Base-by-base conservation (phyloP, 768 basidiomycete species). In the Symmetrospora coprosmae region DNA sequence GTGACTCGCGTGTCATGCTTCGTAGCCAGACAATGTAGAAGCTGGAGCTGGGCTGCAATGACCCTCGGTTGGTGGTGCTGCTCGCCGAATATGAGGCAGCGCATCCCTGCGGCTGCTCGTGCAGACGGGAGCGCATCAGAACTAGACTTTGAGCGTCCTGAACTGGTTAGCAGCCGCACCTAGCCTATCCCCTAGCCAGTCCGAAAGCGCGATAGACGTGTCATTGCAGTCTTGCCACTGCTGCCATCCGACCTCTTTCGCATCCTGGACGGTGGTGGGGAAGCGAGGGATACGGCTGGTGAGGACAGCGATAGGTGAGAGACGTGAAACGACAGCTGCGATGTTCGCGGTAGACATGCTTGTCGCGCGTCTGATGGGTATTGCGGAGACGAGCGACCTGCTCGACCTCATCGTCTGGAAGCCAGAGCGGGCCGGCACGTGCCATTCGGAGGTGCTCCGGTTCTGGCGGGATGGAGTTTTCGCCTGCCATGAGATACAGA, bases 1-100 rank as follows among this genome's bases (percentile, higher is more conserved):
- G 39, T 58, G 7, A 58, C 55, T 16, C 31, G 19, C 31, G 17
- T 46, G 11, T 13, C 9, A 8, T 14, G 49, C 23, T n/a, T 14
- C 13, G 25, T 46, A n/a, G 38, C 41, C 27, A 28, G 23, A 9
- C 27, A 2, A 8, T 58, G 28, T 28, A 58, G 8, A 4, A 58
- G 21, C 23, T 31, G n/a, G 38, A 58, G 55, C 33, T 58, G 41
- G 16, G 55, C 55, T 45, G 55, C 55, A 17, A 58, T 9, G 6
- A 58, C 55, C 19, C 40, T 19, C n/a, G 55, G 55, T 27, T 58
- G 55, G 33, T 58, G 55, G 25, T 58, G 55, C 31, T 58, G 55
- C 31, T 58, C 55, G 11, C 55, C 55, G 16, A 58, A 33, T 4
- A 58, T 46, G 55, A 58, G n/a, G 23, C 13, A 28, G 7, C 19